Evolutionary conservation across 1,139 yeast genomes (phyloP), one percentile per base, ranked within the genome.

Genomic region (Trichomonascaceae sp.): DNA sequence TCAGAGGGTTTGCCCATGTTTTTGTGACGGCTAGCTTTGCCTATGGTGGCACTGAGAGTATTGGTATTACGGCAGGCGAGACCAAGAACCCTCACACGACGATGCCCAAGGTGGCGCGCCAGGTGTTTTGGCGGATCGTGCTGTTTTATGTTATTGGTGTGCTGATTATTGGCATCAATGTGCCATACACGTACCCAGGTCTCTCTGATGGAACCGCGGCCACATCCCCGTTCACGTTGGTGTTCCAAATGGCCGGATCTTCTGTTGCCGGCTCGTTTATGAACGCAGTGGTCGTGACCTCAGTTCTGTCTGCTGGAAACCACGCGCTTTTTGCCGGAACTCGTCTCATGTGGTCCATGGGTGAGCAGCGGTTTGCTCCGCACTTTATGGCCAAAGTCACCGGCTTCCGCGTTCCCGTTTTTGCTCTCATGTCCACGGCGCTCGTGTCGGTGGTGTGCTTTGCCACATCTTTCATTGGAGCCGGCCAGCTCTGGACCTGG

Each of bases 11-110:
- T 33, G 64, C 68, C 28, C 54, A 67, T 2, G 68, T 66, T 4
- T 65, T 68, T 48, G 66, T 74, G 27, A 69, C 78, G 15, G 78
- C 84, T 2, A 64, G 77, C 17, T 75, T 73, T 52, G 76, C 81
- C 4, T 74, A 67, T 46, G 81, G 81, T 43, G 82, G 84, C 30
- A 67, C 76, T 3, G 84, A 76, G 51, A 62, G 73, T 5, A 67
- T 76, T 34, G 69, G 77, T 14, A 62, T 76, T 41, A 73, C 82
- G 3, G 76, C 78, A 5, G 84, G 78, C 20, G 81, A 76, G 53
- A 68, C 76, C 26, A 61, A 62, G 41, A 71, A 72, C 47, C 84
- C 84, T 1, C 53, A 62, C 2, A 61, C 67, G 25, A n/a, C 23
- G 9, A 71, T 76, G 45, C 79, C 77, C 17, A 65, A 64, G 40